Evolutionary conservation across 768 basidiomycete genomes (phyloP).

Genomic region (Leccinellum albellum): DNA sequence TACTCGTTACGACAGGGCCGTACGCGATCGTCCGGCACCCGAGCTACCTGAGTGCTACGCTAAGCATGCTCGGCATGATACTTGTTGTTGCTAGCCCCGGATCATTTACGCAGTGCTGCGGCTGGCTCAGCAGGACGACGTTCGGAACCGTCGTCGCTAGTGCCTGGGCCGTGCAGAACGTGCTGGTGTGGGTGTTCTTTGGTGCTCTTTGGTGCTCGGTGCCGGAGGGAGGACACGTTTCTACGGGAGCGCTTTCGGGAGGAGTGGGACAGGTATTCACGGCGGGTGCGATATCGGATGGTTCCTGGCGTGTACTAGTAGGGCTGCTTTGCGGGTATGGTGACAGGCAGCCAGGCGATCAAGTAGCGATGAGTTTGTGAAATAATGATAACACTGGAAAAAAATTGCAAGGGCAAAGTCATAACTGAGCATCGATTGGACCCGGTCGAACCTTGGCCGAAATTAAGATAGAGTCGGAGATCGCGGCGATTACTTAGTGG

Average conservation of each 20-base stretch:
- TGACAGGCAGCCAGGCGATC: too few relatives aligned
- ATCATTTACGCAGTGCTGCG: neutral
- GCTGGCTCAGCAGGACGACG: neutral
- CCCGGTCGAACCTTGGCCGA: too few relatives aligned
- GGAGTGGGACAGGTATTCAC: neutral
- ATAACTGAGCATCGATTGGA: too few relatives aligned
- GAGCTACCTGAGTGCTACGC: neutral
- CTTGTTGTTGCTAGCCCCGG: neutral
- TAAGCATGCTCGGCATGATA: neutral
- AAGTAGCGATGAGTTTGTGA: too few relatives aligned
- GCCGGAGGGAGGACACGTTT: neutral
- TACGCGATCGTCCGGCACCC: neutral
- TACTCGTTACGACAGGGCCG: neutral
- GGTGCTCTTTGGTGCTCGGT: neutral
- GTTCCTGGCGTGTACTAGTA: neutral
- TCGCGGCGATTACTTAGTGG: too few relatives aligned
- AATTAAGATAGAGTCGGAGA: too few relatives aligned
- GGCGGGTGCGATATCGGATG: neutral
- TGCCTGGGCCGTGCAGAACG: too few relatives aligned
- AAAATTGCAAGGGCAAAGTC: too few relatives aligned
- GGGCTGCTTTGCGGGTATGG: too few relatives aligned
- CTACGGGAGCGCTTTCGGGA: neutral
- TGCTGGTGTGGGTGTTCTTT: too few relatives aligned
- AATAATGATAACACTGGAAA: too few relatives aligned
- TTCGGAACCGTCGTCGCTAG: too few relatives aligned